Evolutionary conservation across 345 rosid genomes (phyloP), one percentile per base, ranked within the genome.

Genomic region (Raphanus sativus): DNA sequence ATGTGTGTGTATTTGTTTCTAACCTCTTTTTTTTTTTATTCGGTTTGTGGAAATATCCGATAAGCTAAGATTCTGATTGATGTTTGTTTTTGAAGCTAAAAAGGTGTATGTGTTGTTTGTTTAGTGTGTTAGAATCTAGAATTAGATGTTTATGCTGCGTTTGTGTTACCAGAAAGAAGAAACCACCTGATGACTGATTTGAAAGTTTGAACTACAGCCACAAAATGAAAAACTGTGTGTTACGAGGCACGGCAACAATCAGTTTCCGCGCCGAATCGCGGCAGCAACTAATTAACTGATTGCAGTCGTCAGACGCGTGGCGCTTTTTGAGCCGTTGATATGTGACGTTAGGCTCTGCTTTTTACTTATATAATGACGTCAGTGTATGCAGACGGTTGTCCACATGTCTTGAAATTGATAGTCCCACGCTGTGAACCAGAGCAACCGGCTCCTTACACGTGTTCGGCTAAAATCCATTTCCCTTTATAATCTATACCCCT

Each of bases 391-490:
- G 69, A 77, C n/a, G 5, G 54, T 65, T 13, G 55, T 1, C 76
- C 81, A 78, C 77, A 60, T 78, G 77, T 56, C 73, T 60, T 16
- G 67, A 25, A 65, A 54, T 0, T 30, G 13, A 16, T 71, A 65
- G 72, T 78, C 73, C 73, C 68, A 78, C 68, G 81, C 26, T 48
- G 3, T 45, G 38, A 65, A 60, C 33, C 16, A 66, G 64, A 60
- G 64, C 64, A 45, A 60, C 77, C 64, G 64, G 69, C 56, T 78
- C 77, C 69, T 73, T 72, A 73, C 81, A 66, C 81, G 81, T 67
- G 81, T 78, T 60, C 2, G 81, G 81, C 69, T 13, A 7, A 5
- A 10, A 34, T 24, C 11, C 1, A 45, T 48, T 48, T 7, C 15
- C 25, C n/a, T 29, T 1, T 0, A 0, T 5, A 68, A 28, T 6